phyloP scores from a whole-genome alignment of 371 early-diverging fungal species.

The Mucor ambiguus region DNA sequence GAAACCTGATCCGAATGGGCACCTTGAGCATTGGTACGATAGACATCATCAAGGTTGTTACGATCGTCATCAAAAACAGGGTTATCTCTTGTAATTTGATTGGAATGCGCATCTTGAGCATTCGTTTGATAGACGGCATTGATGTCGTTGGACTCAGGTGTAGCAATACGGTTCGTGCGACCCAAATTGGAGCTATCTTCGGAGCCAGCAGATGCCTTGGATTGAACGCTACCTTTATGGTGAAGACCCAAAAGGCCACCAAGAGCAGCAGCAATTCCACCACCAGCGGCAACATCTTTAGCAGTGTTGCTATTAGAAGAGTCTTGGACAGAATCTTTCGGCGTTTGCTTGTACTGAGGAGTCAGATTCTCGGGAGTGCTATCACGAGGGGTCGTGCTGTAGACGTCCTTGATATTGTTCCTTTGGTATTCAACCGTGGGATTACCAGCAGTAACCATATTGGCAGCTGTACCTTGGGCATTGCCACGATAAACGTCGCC shows the following conservation, averaged over 20 bases:
- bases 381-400: not conserved
- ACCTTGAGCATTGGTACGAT: conserved; percentile 4
- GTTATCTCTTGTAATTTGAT: not conserved
- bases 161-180: no score
- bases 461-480: not conserved
- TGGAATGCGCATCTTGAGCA: not conserved
- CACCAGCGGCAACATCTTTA: not conserved
- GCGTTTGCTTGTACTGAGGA: not conserved
- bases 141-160: not conserved
- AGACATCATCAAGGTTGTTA: not conserved
- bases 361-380: not conserved
- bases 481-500: not conserved
- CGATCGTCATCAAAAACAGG: not conserved
- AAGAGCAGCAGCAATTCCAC: not conserved
- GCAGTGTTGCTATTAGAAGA: not conserved
- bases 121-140: not conserved
- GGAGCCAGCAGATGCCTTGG: not conserved
- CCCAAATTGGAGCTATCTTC: not conserved
- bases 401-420: not conserved
- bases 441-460: not conserved
- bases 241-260: not conserved
- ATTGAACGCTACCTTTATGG: not conserved
- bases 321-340: not conserved
- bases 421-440: not conserved
- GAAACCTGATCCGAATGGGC: not conserved